These are phyloP conservation scores for Phascolomyces articulosus DNA, from an alignment of 371 early-diverging fungal species.

Conservation along the genomic window DNA sequence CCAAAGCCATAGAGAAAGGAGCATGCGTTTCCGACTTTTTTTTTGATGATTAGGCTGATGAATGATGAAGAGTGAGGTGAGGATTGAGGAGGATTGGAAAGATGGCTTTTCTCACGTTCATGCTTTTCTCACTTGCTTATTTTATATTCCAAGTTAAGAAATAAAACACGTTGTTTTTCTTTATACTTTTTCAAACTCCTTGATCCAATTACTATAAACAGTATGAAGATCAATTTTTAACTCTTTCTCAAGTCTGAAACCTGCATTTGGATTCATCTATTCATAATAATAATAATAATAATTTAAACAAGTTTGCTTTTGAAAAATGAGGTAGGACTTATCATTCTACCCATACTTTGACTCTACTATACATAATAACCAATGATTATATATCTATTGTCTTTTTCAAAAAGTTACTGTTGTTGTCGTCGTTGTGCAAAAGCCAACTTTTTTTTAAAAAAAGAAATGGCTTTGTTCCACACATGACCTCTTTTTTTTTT, in stretches of 20 bases:
- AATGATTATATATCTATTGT: too few relatives aligned
- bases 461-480: background rate
- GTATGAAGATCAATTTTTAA: slow-evolving; percentile 6
- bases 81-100: too few relatives aligned
- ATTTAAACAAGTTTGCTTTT: too few relatives aligned
- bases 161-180: slow-evolving; percentile 8
- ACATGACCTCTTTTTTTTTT: too few relatives aligned
- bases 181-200: slow-evolving; percentile 15
- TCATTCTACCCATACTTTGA: too few relatives aligned
- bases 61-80: too few relatives aligned
- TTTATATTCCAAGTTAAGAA: slow-evolving; percentile 8
- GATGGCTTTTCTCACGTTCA: background rate
- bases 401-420: too few relatives aligned
- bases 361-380: too few relatives aligned
- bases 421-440: background rate
- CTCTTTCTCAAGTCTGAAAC: background rate
- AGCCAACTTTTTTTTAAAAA: background rate
- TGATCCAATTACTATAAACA: slow-evolving; percentile 6
- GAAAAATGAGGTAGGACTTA: too few relatives aligned
- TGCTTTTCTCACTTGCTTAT: slow-evolving; percentile 4
- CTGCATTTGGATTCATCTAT: too few relatives aligned
- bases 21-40: slow-evolving; percentile 7
- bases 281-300: too few relatives aligned
- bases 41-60: too few relatives aligned
- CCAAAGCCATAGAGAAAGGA: slow-evolving; percentile 8